Evolutionary conservation across 2,329 filamentous ascomycete genomes (phyloP), one percentile per base, ranked within the genome.

Genomic region (Aspergillus sojae): DNA sequence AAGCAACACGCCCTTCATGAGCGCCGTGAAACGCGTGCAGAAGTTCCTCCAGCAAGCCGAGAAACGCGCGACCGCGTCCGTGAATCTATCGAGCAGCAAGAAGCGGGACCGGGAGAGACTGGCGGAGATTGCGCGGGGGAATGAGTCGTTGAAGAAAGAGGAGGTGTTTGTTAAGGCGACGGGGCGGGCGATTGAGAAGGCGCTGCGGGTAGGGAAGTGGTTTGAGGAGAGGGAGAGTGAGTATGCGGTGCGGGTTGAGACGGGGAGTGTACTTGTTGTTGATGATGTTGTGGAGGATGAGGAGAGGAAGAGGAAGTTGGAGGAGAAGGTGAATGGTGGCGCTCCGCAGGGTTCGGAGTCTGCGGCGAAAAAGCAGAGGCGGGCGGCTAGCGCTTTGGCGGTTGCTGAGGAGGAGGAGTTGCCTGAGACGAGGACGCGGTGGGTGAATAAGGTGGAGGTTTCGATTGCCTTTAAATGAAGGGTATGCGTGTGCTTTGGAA

Each of bases 111-210:
- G 74, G 36, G 71, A 75, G 63, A 75, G 74, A 43, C 68, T 77
- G 32, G 72, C 69, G 9, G 70, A 71, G 59, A 65, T 80, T 28
- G 74, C 68, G 57, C 71, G 74, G 54, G 72, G 68, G 0, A 74
- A 75, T 19, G 76, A 79, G 39, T 69, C 73, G 52, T 69, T 80
- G 41, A 67, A 68, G 9, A 69, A 69, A 58, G 85, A 88, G 67
- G 80, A 83, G 53, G 82, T 89, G 1, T 79, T 84, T 65, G 70
- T 89, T 32, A 89, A 88, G 71, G 87, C 84, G 5, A 87, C 85
- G 11, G 87, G 86, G 5, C 81, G 83, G 57, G 87, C 87, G 43
- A 88, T 89, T 66, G 78, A 82, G 62, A 83, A 84, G 72, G 86
- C 84, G 16, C 71, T 89, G 73, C 80, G 81, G 46, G 69, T 89